Evolutionary conservation across 306 rosid genomes (phyloP), one percentile per base, ranked within the genome.

Genomic region (Cicer pinnatifidum): DNA sequence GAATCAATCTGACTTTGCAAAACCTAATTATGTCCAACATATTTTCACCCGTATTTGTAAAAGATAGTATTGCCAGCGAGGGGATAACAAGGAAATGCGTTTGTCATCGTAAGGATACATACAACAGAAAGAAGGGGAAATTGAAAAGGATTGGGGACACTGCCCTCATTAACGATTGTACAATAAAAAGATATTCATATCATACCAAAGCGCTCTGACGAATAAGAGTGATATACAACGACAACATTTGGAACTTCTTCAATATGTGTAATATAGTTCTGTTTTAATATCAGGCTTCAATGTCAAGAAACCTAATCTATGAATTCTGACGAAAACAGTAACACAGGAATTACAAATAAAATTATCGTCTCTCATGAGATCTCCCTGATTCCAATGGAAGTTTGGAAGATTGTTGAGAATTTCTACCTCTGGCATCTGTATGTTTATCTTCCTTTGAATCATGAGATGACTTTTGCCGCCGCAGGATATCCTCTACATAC

Each of bases 371-470:
- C 11, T 86, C 92, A 2, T 46, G 73, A 9, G 70, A 78, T 68
- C 87, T 87, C 79, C 89, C 79, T 7, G 90, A 88, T 51, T 89
- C 92, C 3, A 20, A 54, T 11, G 76, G 69, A 44, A 54, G 45
- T 82, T 88, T 82, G 56, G 84, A 84, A 8, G 86, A 81, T 52
- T 88, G 90, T 1, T 41, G 84, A 48, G 86, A 48, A 73, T 78
- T 84, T 85, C 85, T 84, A 66, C 78, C 80, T 84, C 82, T 88
- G 1, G 79, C 48, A 68, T 88, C 91, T 35, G 67, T 9, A 71
- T 82, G 84, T 79, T 85, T 91, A 33, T 91, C 94, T 53, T 87
- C 90, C 81, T 76, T 88, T 2, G 75, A 67, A 81, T 89, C 92
- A 77, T 77, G 75, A 57, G 87, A 81, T 10, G 83, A 69, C 76